These are phyloP conservation scores for Phytopythium ostracodes DNA, from an alignment of 352 stramenopile species.

Conservation along the genomic window DNA sequence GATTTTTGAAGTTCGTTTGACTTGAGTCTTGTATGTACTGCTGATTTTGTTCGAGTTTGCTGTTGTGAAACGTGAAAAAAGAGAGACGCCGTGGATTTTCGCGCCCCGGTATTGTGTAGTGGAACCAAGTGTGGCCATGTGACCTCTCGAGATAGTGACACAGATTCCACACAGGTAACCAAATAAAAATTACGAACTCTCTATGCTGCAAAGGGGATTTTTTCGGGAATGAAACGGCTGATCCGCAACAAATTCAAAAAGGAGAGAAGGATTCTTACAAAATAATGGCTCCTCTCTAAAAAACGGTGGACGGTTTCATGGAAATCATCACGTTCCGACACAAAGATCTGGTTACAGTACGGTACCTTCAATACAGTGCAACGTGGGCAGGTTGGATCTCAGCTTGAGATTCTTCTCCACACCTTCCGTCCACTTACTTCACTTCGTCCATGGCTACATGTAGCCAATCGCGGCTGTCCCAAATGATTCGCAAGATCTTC, in stretches of 20 bases:
- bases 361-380: no score
- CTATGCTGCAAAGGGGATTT: neutral
- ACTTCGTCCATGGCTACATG: neutral
- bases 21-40: neutral
- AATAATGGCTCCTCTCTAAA: neutral
- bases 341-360: neutral
- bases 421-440: no score
- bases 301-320: neutral
- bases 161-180: no score
- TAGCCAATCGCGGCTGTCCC: neutral
- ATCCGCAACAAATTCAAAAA: constrained; percentile 1
- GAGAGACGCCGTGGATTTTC: constrained; percentile 4
- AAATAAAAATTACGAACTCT: neutral
- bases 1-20: constrained; percentile 3
- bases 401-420: no score
- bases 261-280: neutral
- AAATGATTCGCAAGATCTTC: neutral
- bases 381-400: no score
- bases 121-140: constrained; percentile 7
- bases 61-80: neutral
- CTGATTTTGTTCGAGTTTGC: neutral
- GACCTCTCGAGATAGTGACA: neutral
- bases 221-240: neutral
- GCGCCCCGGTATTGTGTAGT: neutral
- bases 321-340: constrained; percentile 3